These are phyloP conservation scores for Phytopythium montanum DNA, from an alignment of 352 stramenopile genomes.

Conservation along the genomic window DNA sequence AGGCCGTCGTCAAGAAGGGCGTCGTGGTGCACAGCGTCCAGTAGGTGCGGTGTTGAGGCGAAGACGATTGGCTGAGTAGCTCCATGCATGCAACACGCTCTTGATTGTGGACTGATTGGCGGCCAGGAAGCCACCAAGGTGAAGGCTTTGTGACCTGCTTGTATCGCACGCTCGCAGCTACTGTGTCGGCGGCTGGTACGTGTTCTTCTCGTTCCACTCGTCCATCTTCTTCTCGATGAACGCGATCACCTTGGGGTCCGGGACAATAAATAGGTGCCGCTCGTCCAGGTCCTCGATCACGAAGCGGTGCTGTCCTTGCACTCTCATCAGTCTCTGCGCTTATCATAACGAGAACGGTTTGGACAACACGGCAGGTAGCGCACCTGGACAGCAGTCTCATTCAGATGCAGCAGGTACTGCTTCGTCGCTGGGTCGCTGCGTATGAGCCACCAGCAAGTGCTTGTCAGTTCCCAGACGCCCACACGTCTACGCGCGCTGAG, in stretches of 20 bases:
- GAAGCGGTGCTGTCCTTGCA: slow-evolving; percentile 55
- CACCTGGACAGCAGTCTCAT: slow-evolving; percentile 82
- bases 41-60: slow-evolving; percentile 1
- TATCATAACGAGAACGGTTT: not conserved
- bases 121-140: not conserved
- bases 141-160: too few relatives aligned
- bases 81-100: not conserved
- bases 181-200: slow-evolving; percentile 73
- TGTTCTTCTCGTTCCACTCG: slow-evolving; percentile 89
- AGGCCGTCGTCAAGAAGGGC: slow-evolving; percentile 77
- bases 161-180: not conserved
- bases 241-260: slow-evolving; percentile 70
- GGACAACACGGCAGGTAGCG: not conserved
- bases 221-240: slow-evolving; percentile 90
- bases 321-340: not conserved
- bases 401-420: slow-evolving; percentile 83
- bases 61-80: too few relatives aligned
- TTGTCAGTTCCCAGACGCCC: not conserved
- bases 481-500: not conserved
- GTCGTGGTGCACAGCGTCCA: slow-evolving; percentile 22
- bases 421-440: slow-evolving; percentile 78
- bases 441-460: not conserved
- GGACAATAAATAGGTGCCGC: slow-evolving; percentile 84
- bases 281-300: slow-evolving; percentile 88
- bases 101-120: not conserved